Evolutionary conservation across 2,329 filamentous ascomycete species (phyloP), one percentile per base, ranked within the genome.

Genomic region (Clathrospora elynae): DNA sequence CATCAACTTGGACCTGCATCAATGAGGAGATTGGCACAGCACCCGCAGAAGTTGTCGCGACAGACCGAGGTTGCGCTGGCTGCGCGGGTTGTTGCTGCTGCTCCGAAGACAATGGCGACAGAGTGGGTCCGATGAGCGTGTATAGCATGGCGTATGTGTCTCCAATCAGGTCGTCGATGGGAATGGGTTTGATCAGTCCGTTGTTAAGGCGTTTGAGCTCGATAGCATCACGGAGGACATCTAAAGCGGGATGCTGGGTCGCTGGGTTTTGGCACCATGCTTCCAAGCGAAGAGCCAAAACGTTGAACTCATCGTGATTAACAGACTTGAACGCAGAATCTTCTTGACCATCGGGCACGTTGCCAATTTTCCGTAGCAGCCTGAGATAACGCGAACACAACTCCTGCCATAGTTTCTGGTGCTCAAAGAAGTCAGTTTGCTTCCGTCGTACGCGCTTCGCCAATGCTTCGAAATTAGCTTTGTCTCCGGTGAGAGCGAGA

Each of bases 91-190:
- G 59, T 24, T 51, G 62, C 30, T 52, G 53, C 39, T 66, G 57
- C 47, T 79, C 55, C 70, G 79, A 53, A 74, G 14, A 79, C 72
- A 67, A 44, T 6, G 62, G 64, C 31, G 78, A 71, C n/a, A 90
- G 71, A 3, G 75, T 76, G 28, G 80, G 80, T 2, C 83, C 83
- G 34, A 90, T 73, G 19, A 85, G 81, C 12, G 79, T 77, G 64
- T 89, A 93, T 11, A 95, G 75, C 34, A 83, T 79, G 1, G 88
- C 87, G 68, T 96, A 99, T 34, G 88, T 85, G 70, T 99, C 93
- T 14, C 86, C 87, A 53, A 96, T 87, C n/a, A 97, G 79, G 62
- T 99, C 93, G 60, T 99, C 93, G 30, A 97, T 92, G 7, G 85
- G 78, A 0, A 84, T 81, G 1, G 86, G 81, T 70, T 96, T 96